Evolutionary conservation across 2,329 filamentous ascomycete genomes (phyloP).

Genomic region (Ophiostoma tasmaniense): DNA sequence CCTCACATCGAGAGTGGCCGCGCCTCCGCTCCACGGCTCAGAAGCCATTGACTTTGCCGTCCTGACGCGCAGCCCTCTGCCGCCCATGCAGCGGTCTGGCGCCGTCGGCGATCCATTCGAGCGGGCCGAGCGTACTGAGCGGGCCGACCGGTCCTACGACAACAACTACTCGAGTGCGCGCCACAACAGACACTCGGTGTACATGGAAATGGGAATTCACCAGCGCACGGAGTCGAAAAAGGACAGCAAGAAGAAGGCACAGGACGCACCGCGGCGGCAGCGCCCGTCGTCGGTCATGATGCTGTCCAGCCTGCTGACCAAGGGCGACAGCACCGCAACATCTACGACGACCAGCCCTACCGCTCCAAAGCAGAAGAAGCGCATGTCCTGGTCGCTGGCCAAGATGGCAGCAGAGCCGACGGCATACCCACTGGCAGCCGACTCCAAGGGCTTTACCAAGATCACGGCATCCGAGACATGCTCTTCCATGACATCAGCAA

Average conservation of each 20-base stretch:
- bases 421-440: neutral
- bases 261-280: neutral
- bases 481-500: neutral
- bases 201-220: neutral
- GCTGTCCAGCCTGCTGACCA: neutral
- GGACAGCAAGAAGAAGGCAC: neutral
- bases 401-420: neutral
- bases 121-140: neutral
- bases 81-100: neutral
- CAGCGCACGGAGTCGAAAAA: neutral
- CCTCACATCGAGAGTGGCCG: neutral
- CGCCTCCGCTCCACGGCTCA: neutral
- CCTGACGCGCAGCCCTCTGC: neutral
- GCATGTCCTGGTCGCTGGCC: neutral
- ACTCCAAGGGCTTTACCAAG: neutral
- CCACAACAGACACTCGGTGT: neutral
- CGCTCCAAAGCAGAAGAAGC: neutral
- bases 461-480: neutral
- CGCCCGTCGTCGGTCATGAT: neutral
- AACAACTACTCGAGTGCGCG: neutral
- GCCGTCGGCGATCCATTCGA: neutral
- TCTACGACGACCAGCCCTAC: neutral
- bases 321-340: neutral
- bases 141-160: neutral
- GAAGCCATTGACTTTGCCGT: neutral